Evolutionary conservation across 257 asterid species (phyloP).

Genomic region (Nicotiana knightiana): DNA sequence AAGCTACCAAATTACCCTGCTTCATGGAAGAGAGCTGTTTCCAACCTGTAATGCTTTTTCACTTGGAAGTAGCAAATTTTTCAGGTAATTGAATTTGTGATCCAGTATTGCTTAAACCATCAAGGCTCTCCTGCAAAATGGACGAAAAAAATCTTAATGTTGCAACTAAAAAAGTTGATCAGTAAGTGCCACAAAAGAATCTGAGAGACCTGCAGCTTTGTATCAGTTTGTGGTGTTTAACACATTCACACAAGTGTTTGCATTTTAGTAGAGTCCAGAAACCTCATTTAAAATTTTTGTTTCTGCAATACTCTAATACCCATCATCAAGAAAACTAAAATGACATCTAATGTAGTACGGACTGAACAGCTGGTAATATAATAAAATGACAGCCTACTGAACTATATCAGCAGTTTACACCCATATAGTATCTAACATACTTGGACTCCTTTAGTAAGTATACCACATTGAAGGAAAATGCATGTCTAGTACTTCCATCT

Average conservation of each 20-base stretch:
- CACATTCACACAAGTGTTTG: not conserved
- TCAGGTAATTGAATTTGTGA: not conserved
- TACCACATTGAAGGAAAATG: not conserved
- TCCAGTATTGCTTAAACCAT: not conserved
- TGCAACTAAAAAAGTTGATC: not conserved
- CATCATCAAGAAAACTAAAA: not conserved
- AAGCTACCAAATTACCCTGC: not conserved
- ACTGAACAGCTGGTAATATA: not conserved
- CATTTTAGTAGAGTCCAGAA: slow-evolving; percentile 10
- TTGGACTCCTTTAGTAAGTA: not conserved
- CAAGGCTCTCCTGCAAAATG: slow-evolving; percentile 6
- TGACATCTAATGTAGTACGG: not conserved
- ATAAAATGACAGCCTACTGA: not conserved
- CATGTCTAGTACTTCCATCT: not conserved
- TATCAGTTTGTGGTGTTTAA: not conserved
- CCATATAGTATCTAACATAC: not conserved
- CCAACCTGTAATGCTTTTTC: slow-evolving; percentile 1
- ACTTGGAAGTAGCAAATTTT: not conserved
- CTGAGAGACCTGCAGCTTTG: not conserved
- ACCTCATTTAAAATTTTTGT: slow-evolving; percentile 16
- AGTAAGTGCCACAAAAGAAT: not conserved
- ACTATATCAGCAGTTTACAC: not conserved
- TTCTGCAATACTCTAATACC: slow-evolving; percentile 1
- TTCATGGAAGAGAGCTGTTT: not conserved
- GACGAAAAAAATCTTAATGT: not conserved